Conservation (phyloP, 208 protist species). For the Angomonas deanei region DNA sequence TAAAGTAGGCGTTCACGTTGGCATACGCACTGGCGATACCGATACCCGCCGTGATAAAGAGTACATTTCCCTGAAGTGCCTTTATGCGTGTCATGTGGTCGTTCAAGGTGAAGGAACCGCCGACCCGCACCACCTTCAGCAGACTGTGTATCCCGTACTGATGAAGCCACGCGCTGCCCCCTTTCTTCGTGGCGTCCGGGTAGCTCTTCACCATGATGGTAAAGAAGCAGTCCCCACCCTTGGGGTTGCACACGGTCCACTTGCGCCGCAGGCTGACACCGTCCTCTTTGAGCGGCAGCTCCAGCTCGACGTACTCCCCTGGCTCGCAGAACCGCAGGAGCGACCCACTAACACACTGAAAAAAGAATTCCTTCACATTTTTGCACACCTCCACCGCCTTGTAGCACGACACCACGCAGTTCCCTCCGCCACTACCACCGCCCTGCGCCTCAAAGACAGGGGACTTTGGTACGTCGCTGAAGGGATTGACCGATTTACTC, state of each 20-base stretch:
- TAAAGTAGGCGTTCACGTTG: constrained; percentile 33
- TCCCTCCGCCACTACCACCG: neutral
- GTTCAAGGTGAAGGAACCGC: constrained; percentile 63
- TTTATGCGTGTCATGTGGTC: constrained; percentile 44
- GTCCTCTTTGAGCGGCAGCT: constrained; percentile 36
- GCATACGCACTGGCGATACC: constrained; percentile 66
- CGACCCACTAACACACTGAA: constrained; percentile 19
- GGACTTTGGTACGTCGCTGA: neutral
- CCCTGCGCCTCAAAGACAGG: constrained; percentile 7
- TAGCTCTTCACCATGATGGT: constrained; percentile 59
- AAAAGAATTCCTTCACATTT: constrained; percentile 47
- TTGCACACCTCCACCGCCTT: constrained; percentile 35
- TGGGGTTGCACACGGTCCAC: constrained; percentile 60
- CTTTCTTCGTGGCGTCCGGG: constrained; percentile 11
- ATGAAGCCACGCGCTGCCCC: constrained; percentile 64
- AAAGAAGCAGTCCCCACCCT: constrained; percentile 36
- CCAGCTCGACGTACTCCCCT: constrained; percentile 63
- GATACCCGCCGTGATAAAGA: constrained; percentile 75
- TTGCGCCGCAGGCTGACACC: constrained; percentile 34
- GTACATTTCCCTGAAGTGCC: constrained; percentile 32
- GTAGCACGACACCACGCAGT: constrained; percentile 24
- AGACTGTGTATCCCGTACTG: constrained; percentile 35
- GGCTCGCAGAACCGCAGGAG: constrained; percentile 28
- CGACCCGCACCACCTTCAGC: constrained; percentile 39
- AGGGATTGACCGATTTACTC: constrained; percentile 8